Conservation (phyloP, 352 stramenopile genomes). For the Pythium brachiatum region DNA sequence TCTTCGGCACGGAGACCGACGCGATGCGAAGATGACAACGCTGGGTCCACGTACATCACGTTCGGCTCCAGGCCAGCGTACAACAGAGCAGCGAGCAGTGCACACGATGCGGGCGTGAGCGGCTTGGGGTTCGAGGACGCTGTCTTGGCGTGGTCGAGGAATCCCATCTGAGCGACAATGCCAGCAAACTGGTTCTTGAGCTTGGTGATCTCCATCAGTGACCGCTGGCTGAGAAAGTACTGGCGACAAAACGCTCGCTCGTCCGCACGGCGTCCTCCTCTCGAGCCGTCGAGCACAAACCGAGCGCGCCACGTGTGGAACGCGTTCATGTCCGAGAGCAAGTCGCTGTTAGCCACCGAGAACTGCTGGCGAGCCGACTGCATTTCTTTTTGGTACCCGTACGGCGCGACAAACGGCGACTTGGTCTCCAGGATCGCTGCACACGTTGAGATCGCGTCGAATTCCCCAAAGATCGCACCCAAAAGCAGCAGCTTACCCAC, state of each 20-base stretch:
- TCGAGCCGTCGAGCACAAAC: neutral
- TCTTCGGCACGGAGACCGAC: slow-evolving; percentile 19
- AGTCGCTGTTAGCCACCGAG: slow-evolving; percentile 53
- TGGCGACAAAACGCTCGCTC: slow-evolving; percentile 70
- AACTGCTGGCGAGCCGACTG: slow-evolving; percentile 61
- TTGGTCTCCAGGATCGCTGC: slow-evolving; percentile 77
- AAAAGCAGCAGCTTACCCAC: slow-evolving; percentile 97
- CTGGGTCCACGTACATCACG: slow-evolving; percentile 74
- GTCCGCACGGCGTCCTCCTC: neutral
- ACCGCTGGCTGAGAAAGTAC: slow-evolving; percentile 59
- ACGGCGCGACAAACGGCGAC: slow-evolving; percentile 80
- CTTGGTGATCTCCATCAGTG: slow-evolving; percentile 61
- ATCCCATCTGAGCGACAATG: slow-evolving; percentile 67
- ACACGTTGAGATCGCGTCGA: slow-evolving; percentile 62
- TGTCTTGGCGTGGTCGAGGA: slow-evolving; percentile 29
- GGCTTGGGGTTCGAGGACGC: slow-evolving; percentile 10
- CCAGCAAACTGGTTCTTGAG: slow-evolving; percentile 75
- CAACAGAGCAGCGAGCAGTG: slow-evolving; percentile 64
- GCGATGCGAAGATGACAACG: slow-evolving; percentile 27
- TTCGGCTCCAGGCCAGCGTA: slow-evolving; percentile 91
- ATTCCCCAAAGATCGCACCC: slow-evolving; percentile 92
- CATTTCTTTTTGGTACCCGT: slow-evolving; percentile 68
- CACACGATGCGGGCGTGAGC: slow-evolving; percentile 49
- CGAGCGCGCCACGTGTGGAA: slow-evolving; percentile 57
- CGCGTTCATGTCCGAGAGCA: slow-evolving; percentile 77